Percentiles rank a stretch among this genome's conserved stretches.
Conservation (phyloP, 2,329 filamentous ascomycete species). For the Rugonectria rugulosa region DNA sequence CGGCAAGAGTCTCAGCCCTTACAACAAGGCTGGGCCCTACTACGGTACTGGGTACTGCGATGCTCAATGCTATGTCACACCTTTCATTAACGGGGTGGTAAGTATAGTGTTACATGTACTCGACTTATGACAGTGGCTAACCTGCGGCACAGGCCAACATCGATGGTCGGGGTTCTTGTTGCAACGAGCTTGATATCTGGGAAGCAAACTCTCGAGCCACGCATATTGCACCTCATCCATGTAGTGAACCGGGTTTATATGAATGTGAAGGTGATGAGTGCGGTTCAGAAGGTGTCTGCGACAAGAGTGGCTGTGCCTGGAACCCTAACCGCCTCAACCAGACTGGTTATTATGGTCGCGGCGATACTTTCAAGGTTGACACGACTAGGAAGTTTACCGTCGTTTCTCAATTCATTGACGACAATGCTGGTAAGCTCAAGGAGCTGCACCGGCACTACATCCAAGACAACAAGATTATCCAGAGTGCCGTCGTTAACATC, state of each 20-base stretch:
- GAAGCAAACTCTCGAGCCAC: slow-evolving; percentile 58
- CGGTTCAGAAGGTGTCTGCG: slow-evolving; percentile 49
- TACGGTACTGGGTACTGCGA: slow-evolving; percentile 72
- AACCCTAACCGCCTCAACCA: slow-evolving; percentile 49
- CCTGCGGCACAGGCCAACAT: too few species aligned
- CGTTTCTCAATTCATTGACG: slow-evolving; percentile 57
- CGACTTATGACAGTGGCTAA: too few species aligned
- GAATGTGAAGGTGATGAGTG: slow-evolving; percentile 53
- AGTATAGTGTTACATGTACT: too few species aligned
- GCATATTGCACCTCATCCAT: slow-evolving; percentile 58
- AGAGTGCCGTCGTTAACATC: slow-evolving; percentile 29
- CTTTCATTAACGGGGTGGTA: slow-evolving; percentile 60
- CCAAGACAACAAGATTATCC: slow-evolving; percentile 42
- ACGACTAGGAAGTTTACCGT: slow-evolving; percentile 52
- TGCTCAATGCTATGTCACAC: slow-evolving; percentile 61
- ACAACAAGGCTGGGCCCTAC: slow-evolving; percentile 64
- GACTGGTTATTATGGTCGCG: slow-evolving; percentile 45
- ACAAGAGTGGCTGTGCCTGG: slow-evolving; percentile 53
- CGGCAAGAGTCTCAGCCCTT: slow-evolving; percentile 54
- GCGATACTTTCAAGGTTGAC: slow-evolving; percentile 42
- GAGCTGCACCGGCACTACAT: slow-evolving; percentile 57
- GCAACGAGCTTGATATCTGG: slow-evolving; percentile 64
- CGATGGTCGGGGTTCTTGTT: slow-evolving; percentile 51
- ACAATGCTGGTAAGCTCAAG: slow-evolving; percentile 52
- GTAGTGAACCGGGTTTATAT: slow-evolving; percentile 53